phyloP scores from a whole-genome alignment of 306 rosid species.

The Cyamopsis tetragonoloba region DNA sequence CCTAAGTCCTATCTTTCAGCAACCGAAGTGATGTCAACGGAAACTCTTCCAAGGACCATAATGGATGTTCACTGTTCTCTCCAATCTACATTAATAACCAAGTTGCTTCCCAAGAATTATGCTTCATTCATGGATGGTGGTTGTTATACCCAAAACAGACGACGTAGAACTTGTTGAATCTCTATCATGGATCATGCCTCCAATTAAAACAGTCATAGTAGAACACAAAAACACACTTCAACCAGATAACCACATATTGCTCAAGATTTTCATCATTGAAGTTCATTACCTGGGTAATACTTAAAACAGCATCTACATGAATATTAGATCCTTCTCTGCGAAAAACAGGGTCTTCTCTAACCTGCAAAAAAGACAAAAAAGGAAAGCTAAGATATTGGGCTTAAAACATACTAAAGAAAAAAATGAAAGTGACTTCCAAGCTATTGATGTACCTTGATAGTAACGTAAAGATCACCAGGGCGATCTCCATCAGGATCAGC shows the following conservation, averaged over 20 bases:
- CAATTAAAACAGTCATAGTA: neutral
- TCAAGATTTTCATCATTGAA: neutral
- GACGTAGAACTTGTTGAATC: too few relatives aligned
- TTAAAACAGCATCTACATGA: conserved; percentile 80
- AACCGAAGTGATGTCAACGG: neutral
- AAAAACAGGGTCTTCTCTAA: conserved; percentile 90
- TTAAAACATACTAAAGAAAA: neutral
- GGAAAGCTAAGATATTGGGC: neutral
- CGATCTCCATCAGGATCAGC: conserved; percentile 88
- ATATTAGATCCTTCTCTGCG: conserved; percentile 86
- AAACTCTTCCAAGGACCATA: neutral
- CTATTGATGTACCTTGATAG: conserved; percentile 53
- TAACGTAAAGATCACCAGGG: conserved; percentile 80
- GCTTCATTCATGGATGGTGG: too few relatives aligned
- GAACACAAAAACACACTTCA: neutral
- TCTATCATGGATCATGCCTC: too few relatives aligned
- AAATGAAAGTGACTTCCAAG: neutral
- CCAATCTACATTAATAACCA: neutral
- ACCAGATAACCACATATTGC: conserved; percentile 5
- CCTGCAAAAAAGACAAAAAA: conserved; percentile 37
- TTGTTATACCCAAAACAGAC: too few relatives aligned
- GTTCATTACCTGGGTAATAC: conserved; percentile 73
- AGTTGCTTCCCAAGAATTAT: neutral
- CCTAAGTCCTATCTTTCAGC: neutral
- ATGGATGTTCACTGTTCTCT: neutral